A percentile compares a stretch with the other conserved stretches of the same genome.
phyloP scores from a whole-genome alignment of 2,329 filamentous ascomycete genomes.

The Ceratocystis lukuohia region DNA sequence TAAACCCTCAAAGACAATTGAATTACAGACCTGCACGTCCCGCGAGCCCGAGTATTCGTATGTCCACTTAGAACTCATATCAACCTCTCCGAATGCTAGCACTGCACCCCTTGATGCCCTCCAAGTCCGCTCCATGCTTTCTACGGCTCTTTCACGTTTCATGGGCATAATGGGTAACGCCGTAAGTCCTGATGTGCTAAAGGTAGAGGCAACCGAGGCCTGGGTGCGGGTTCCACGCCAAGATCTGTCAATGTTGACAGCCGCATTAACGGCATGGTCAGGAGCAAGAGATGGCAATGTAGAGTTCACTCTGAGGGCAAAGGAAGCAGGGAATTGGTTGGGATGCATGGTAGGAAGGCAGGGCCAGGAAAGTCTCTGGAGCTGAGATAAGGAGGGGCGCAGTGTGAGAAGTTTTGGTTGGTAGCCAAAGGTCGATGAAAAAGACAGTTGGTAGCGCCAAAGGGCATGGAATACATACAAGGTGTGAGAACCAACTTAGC shows the following conservation, averaged over 20 bases:
- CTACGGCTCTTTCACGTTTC: slow-evolving; percentile 51
- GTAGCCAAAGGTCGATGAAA: background rate
- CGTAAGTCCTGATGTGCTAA: slow-evolving; percentile 58
- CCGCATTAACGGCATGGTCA: slow-evolving; percentile 52
- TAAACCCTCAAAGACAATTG: slow-evolving; percentile 30
- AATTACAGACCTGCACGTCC: slow-evolving; percentile 40
- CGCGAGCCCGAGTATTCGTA: slow-evolving; percentile 42
- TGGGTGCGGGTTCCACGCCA: slow-evolving; percentile 53
- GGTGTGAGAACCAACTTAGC: too few species aligned
- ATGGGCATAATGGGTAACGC: slow-evolving; percentile 55
- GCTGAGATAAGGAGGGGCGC: slow-evolving; percentile 12
- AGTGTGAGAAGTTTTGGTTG: background rate
- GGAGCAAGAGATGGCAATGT: slow-evolving; percentile 31
- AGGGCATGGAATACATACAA: background rate
- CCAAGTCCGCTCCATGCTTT: slow-evolving; percentile 49
- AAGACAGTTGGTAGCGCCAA: background rate
- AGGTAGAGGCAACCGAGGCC: slow-evolving; percentile 39
- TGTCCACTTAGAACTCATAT: slow-evolving; percentile 38
- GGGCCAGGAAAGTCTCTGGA: slow-evolving; percentile 35
- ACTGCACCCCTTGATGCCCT: slow-evolving; percentile 41
- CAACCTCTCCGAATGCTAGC: slow-evolving; percentile 16
- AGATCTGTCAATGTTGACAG: slow-evolving; percentile 47
- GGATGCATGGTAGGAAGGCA: slow-evolving; percentile 42
- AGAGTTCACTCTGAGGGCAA: slow-evolving; percentile 41
- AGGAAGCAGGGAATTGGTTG: slow-evolving; percentile 50